Base-by-base conservation (phyloP, 208 protist genomes). In the Leishmania martiniquensis region DNA sequence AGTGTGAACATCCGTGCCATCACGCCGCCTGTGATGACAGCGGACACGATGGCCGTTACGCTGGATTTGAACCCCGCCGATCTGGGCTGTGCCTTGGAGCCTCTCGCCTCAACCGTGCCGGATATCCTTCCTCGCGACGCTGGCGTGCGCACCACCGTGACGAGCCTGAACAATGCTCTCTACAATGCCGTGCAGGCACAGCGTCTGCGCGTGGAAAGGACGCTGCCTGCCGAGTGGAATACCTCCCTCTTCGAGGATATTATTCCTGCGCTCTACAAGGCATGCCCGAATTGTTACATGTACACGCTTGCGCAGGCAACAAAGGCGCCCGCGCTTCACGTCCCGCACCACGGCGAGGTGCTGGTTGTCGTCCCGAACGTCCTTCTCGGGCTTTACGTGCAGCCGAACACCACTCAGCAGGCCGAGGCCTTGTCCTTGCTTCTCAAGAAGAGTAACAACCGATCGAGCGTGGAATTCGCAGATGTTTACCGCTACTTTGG, bases 201-300 rank as follows among this genome's bases (percentile, higher is more conserved):
- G 66, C 74, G 22, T 76, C 75, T 81, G 34, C 45, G 55, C 15
- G 63, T 49, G 34, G 73, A 67, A 10, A 12, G 67, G 5, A 0
- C 22, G 25, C 37, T 91, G 34, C 77, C 85, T 2, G 47, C 49
- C 1, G 42, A 81, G 32, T 83, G 83, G 63, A 95, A 92, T 72
- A 90, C 89, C 0, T 85, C 87, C 17, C 29, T 90, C 5, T 76
- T 96, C 42, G n/a, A 76, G 34, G 75, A 87, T 17, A 76, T 94
- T 7, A 84, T 90, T 44, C 93, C 93, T 7, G 79, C 78, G 12
- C 37, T 85, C 22, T 90, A 91, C 71, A 47, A 67, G 9, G 49
- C 89, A 55, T 96, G 93, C 67, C 80, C 77, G 3, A 75, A 93
- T n/a, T 96, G 93, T 62, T 13, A 45, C 9, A 71, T 96, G 77